Base-by-base conservation (phyloP, 345 rosid genomes). In the Brassica incana region DNA sequence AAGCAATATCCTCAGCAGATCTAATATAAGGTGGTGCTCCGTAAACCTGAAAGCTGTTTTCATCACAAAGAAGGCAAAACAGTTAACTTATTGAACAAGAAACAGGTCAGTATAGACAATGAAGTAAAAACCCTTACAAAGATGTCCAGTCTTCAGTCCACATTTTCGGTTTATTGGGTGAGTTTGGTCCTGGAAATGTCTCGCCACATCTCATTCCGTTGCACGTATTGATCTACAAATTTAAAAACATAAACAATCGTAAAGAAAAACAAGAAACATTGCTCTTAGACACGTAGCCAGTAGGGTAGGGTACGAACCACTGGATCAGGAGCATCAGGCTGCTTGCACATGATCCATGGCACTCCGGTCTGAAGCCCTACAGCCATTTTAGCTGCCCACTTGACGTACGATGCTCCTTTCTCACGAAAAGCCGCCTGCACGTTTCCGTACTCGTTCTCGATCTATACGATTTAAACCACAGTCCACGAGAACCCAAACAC, bases 321-420 rank as follows among this genome's bases (percentile, higher is more conserved):
- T 0, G 95, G 97, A 72, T 90, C 94, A 29, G 99, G 98, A 69
- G 98, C 96, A 76, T 95, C 97, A 0, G 83, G 66, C 81, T 91
- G 94, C 80, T 90, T 91, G 88, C 99, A 92, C 99, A 95, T 95
- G 10, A 88, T 84, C 99, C 99, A 95, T 30, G 99, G 99, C n/a
- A 92, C 98, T 6, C 97, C 98, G 0, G 96, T 89, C 38, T 86
- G 67, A 2, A 89, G 88, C 2, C 84, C 90, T 2, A 90, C 92
- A 0, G 95, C 97, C 96, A 92, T 92, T 68, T 82, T 76, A 20
- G 87, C 97, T 3, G 97, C 98, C 98, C 98, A 95, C 6, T 43
- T 75, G 54, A 91, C 87, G 73, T 92, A 95, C 0, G 81, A 6
- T 36, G 75, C 81, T 72, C 99, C 99, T 76, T 85, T 64, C 25